Conservation (phyloP, 2,329 filamentous ascomycete species). For the Mollisiaceae sp. region DNA sequence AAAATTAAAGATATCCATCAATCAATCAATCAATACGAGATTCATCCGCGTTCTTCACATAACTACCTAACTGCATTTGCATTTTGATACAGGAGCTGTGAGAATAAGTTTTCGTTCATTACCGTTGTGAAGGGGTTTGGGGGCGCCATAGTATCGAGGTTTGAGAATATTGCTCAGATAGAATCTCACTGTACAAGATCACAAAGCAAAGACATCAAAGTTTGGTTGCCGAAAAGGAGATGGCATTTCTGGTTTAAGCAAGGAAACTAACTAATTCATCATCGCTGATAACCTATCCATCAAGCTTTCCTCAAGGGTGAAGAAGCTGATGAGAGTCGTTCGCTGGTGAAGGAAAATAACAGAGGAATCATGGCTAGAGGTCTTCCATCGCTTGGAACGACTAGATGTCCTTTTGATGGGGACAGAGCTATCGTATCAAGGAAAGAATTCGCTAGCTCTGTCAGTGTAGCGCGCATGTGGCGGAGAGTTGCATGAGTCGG, state of each 20-base stretch:
- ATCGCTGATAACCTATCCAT: background rate
- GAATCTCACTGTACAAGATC: too few species aligned
- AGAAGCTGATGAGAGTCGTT: background rate
- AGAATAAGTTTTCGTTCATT: too few species aligned
- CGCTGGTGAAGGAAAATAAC: background rate
- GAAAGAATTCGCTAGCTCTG: background rate
- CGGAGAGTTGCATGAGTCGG: background rate
- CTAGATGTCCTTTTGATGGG: background rate
- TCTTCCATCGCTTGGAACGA: background rate
- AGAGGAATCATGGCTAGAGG: background rate
- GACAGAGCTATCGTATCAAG: too few species aligned
- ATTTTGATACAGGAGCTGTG: too few species aligned
- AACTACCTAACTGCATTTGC: too few species aligned
- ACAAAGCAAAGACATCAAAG: background rate
- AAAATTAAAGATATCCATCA: too few species aligned
- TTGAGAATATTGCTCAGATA: too few species aligned
- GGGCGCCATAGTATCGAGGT: too few species aligned
- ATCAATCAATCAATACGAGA: too few species aligned
- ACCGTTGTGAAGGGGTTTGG: too few species aligned
- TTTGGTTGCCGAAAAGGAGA: conserved; percentile 9
- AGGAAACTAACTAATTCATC: background rate
- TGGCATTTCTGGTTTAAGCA: conserved; percentile 1
- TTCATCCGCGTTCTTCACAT: too few species aligned
- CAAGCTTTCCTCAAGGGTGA: background rate
- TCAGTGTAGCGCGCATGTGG: conserved; percentile 7